These are phyloP conservation scores for Lathyrus tuberosus DNA, from an alignment of 306 rosid species.

Conservation along the genomic window DNA sequence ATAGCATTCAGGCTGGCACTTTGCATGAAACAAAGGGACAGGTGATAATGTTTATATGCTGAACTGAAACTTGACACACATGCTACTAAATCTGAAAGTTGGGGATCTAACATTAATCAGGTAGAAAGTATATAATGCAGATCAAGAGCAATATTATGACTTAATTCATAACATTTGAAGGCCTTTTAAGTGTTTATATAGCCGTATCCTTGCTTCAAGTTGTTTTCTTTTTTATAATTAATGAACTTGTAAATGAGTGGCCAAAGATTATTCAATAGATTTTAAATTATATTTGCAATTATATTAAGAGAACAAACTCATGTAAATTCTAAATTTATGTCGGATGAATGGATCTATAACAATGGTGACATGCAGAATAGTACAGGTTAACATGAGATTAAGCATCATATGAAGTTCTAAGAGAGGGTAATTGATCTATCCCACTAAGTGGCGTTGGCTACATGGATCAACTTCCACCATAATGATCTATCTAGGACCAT, in stretches of 20 bases:
- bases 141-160: conserved; percentile 8
- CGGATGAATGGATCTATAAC: neutral
- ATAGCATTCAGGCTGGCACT: conserved; percentile 25
- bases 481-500: no score
- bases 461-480: no score
- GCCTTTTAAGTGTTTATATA: neutral
- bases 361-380: conserved; percentile 7
- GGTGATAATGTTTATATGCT: neutral
- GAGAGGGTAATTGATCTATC: neutral
- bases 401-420: neutral
- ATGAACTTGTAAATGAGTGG: conserved; percentile 7
- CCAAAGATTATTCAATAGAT: conserved; percentile 2
- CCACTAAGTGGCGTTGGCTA: no score
- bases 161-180: conserved; percentile 12
- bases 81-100: conserved; percentile 22
- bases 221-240: neutral
- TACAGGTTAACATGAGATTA: neutral
- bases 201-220: neutral
- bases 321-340: neutral
- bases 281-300: neutral
- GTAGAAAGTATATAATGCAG: conserved; percentile 7
- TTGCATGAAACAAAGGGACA: conserved; percentile 1
- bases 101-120: conserved; percentile 28
- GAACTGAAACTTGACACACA: conserved; percentile 14
- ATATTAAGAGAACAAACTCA: neutral